Percentiles rank a stretch among this genome's conserved stretches.
These are phyloP conservation scores for Parietaria judaica DNA, from an alignment of 306 rosid genomes.

Conservation along the genomic window DNA sequence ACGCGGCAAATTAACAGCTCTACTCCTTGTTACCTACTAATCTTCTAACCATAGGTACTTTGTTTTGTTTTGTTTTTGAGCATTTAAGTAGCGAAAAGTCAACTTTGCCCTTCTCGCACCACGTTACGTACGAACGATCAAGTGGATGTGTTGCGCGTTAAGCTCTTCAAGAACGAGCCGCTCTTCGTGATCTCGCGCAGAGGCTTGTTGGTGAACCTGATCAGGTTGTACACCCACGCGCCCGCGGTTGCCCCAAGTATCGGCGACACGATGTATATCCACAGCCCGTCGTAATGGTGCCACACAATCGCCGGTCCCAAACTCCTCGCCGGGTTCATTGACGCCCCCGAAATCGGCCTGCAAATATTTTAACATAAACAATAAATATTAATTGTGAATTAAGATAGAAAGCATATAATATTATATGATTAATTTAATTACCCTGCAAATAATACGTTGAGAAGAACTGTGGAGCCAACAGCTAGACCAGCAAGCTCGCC, in stretches of 20 bases:
- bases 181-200: conserved; percentile 52
- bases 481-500: conserved; percentile 93
- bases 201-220: conserved; percentile 60
- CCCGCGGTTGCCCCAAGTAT: conserved; percentile 50
- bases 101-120: no score
- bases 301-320: conserved; percentile 66
- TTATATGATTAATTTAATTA: conserved; percentile 11
- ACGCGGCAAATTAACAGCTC: no score
- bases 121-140: background rate
- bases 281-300: conserved; percentile 35
- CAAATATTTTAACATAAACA: background rate
- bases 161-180: conserved; percentile 44
- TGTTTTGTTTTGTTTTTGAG: no score
- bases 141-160: background rate
- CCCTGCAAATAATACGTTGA: conserved; percentile 77
- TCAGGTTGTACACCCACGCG: conserved; percentile 50
- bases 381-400: no score
- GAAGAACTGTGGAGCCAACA: conserved; percentile 62
- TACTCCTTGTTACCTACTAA: no score
- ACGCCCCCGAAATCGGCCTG: conserved; percentile 71
- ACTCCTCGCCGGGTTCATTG: conserved; percentile 89
- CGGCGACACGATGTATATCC: conserved; percentile 58
- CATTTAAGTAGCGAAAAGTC: no score
- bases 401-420: background rate
- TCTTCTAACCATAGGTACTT: no score